Evolutionary conservation across 164 flowering plant species (phyloP).

Genomic region (Vitis cinerea): DNA sequence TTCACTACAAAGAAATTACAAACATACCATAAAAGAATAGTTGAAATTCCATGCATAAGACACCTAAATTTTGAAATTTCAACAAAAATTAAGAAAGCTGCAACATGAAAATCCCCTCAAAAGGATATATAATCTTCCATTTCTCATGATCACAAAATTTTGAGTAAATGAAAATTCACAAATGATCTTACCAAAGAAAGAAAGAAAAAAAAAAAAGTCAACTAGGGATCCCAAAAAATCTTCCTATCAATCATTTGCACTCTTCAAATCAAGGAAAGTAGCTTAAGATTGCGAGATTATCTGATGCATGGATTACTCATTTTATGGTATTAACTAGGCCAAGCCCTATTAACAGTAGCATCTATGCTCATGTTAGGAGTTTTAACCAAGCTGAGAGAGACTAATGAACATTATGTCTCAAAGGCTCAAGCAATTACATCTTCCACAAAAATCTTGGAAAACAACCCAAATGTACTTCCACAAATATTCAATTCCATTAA

Average conservation of each 20-base stretch:
- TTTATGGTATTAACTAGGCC: background rate
- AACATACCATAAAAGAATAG: background rate
- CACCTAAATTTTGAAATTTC: background rate
- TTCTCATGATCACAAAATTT: background rate
- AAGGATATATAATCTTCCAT: background rate
- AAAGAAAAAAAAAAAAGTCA: too few species aligned
- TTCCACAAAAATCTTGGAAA: too few species aligned
- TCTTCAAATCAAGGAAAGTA: background rate
- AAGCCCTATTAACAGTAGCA: background rate
- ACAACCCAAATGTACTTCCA: too few species aligned
- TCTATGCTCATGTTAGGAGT: background rate
- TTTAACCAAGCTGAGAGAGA: background rate
- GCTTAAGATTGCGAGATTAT: background rate
- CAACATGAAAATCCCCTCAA: background rate
- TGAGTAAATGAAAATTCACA: too few species aligned
- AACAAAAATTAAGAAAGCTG: background rate
- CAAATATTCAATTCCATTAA: too few species aligned
- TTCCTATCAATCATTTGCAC: background rate
- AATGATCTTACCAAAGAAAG: too few species aligned
- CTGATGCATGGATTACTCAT: background rate
- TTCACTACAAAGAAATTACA: background rate
- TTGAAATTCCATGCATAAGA: background rate
- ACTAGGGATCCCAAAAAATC: background rate
- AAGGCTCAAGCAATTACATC: too few species aligned
- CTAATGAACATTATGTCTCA: background rate